phyloP scores from a whole-genome alignment of 805 yeast genomes.

The Saccharomyces mikatae region DNA sequence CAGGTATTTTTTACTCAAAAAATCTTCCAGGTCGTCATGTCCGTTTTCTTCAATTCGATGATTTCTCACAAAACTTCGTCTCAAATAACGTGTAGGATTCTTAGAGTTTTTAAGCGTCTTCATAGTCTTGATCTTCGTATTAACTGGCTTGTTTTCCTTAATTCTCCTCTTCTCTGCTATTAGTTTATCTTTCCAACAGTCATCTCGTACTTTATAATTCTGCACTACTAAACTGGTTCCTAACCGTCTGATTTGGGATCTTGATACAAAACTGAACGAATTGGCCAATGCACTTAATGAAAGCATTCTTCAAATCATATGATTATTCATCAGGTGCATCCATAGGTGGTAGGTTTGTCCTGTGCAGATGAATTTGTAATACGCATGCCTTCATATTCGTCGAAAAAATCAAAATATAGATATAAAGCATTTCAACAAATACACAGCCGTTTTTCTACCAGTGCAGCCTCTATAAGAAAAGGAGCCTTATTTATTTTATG shows the following conservation, averaged over 20 bases:
- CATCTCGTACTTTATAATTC: neutral
- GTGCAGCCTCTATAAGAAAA: neutral
- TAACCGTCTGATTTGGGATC: neutral
- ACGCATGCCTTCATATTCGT: neutral
- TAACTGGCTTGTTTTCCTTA: too few relatives aligned
- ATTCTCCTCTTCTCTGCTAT: neutral
- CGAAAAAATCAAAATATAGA: neutral
- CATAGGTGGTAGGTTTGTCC: neutral
- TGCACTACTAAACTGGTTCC: neutral
- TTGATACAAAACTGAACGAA: neutral
- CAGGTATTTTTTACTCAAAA: constrained; percentile 1
- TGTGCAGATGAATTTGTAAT: neutral
- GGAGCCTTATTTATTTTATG: too few relatives aligned
- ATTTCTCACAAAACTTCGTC: constrained; percentile 15
- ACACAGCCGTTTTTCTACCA: neutral
- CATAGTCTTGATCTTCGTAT: constrained; percentile 6
- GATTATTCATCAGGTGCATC: neutral
- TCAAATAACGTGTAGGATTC: constrained; percentile 11
- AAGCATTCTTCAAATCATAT: neutral
- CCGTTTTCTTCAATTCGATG: neutral
- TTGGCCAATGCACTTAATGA: neutral
- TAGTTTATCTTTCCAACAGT: neutral
- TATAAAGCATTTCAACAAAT: neutral
- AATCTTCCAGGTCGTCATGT: constrained; percentile 5
- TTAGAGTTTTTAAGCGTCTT: constrained; percentile 13